Percentiles rank a stretch among this genome's conserved stretches.
Evolutionary conservation across 306 rosid species (phyloP).

Genomic region (Cicer judaicum): DNA sequence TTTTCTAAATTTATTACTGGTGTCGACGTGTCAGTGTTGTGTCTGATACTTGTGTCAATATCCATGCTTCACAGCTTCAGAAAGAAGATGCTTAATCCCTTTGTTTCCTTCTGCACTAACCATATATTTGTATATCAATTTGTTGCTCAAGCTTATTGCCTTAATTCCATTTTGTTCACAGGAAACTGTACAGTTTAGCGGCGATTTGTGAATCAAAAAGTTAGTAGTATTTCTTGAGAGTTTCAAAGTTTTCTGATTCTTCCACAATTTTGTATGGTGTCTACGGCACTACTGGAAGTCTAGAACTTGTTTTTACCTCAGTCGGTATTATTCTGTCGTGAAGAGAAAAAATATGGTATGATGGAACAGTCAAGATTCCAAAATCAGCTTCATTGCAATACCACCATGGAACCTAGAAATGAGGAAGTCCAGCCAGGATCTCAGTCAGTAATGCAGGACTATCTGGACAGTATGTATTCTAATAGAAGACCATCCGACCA

Average conservation of each 20-base stretch:
- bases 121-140: slow-evolving; percentile 24
- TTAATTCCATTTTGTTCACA: slow-evolving; percentile 26
- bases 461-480: slow-evolving; percentile 49
- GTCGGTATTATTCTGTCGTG: slow-evolving; percentile 9
- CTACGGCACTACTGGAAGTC: slow-evolving; percentile 6
- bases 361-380: slow-evolving; percentile 52
- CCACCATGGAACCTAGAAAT: slow-evolving; percentile 59
- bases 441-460: slow-evolving; percentile 59
- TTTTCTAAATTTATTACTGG: too few species aligned
- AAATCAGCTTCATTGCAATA: slow-evolving; percentile 50
- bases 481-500: slow-evolving; percentile 62
- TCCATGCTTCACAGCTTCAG: background rate
- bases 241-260: slow-evolving; percentile 32
- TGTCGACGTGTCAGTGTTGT: too few species aligned
- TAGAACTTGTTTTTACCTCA: slow-evolving; percentile 25
- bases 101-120: slow-evolving; percentile 21
- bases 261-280: slow-evolving; percentile 22
- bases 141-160: slow-evolving; percentile 7
- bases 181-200: slow-evolving; percentile 16
- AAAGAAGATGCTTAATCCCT: background rate
- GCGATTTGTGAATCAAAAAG: background rate
- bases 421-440: slow-evolving; percentile 58
- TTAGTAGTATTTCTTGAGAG: slow-evolving; percentile 17
- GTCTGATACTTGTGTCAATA: too few species aligned
- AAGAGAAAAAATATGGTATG: slow-evolving; percentile 40